Evolutionary conservation across 2,329 filamentous ascomycete genomes (phyloP).

Genomic region (Chaetomiaceae sp.): DNA sequence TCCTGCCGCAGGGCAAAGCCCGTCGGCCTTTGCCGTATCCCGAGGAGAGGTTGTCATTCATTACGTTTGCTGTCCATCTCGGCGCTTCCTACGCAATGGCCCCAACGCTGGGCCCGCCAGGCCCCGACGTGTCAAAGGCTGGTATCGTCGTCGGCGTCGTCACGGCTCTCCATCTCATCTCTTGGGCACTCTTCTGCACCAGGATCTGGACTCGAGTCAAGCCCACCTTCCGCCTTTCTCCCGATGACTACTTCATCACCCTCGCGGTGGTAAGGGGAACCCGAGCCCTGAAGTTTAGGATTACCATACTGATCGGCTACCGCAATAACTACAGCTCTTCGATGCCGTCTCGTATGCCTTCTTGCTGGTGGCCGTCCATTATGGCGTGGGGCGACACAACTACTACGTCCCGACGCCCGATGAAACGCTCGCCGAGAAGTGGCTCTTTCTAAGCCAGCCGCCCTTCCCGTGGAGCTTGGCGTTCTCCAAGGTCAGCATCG

Average conservation of each 20-base stretch:
- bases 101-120: conserved; percentile 5
- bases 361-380: conserved; percentile 8
- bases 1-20: no score
- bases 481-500: conserved; percentile 19
- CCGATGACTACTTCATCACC: conserved; percentile 16
- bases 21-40: no score
- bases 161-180: conserved; percentile 11
- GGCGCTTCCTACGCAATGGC: no score
- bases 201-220: conserved; percentile 14
- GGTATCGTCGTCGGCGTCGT: conserved; percentile 9
- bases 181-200: conserved; percentile 4
- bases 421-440: conserved; percentile 15
- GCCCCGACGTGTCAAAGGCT: conserved; percentile 11
- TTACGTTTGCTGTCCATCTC: no score
- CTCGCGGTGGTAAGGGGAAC: conserved; percentile 12
- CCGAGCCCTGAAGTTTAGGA: background rate
- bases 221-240: conserved; percentile 10
- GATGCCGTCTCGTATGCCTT: conserved; percentile 10
- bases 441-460: conserved; percentile 17
- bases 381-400: conserved; percentile 18
- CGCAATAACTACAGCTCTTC: conserved; percentile 3
- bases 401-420: conserved; percentile 7
- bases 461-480: conserved; percentile 16
- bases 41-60: no score
- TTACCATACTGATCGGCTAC: background rate